Percentiles rank a stretch among this genome's conserved stretches.
These are phyloP conservation scores for Dactylellina cionopaga DNA, from an alignment of 2,329 filamentous ascomycete genomes.

Conservation along the genomic window DNA sequence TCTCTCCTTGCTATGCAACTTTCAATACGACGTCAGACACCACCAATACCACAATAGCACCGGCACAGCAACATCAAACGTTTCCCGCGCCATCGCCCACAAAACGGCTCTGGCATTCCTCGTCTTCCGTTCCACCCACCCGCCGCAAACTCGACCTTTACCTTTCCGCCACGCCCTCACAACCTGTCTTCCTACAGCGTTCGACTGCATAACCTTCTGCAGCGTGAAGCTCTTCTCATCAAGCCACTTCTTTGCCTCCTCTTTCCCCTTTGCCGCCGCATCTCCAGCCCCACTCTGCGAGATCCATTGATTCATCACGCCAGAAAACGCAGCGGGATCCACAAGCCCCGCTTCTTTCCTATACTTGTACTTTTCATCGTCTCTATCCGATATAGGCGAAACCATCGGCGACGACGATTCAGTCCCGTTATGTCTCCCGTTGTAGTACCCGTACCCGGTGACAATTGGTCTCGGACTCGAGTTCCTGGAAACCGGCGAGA, in stretches of 20 bases:
- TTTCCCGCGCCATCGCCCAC: conserved; percentile 34
- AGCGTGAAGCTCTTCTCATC: conserved; percentile 49
- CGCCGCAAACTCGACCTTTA: conserved; percentile 12
- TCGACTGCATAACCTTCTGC: conserved; percentile 46
- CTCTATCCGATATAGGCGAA: conserved; percentile 32
- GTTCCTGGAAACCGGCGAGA: conserved; percentile 40
- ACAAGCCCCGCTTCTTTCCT: conserved; percentile 40
- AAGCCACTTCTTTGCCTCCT: conserved; percentile 47
- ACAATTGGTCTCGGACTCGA: conserved; percentile 26
- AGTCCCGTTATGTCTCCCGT: conserved; percentile 15
- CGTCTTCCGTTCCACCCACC: conserved; percentile 39
- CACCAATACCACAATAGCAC: conserved; percentile 44
- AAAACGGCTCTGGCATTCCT: neutral
- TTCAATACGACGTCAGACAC: conserved; percentile 37
- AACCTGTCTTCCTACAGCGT: conserved; percentile 29
- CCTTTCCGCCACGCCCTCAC: conserved; percentile 46
- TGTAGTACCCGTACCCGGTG: conserved; percentile 48
- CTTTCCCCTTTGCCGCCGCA: conserved; percentile 32
- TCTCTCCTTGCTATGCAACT: neutral
- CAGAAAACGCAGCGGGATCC: conserved; percentile 26
- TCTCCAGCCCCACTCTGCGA: conserved; percentile 33
- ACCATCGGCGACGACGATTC: conserved; percentile 20
- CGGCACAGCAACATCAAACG: conserved; percentile 23
- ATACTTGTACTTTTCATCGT: conserved; percentile 50
- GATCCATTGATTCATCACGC: conserved; percentile 49